Conservation (phyloP, 2,329 filamentous ascomycete species). For the Graphilbum ipis-grandicollis region DNA sequence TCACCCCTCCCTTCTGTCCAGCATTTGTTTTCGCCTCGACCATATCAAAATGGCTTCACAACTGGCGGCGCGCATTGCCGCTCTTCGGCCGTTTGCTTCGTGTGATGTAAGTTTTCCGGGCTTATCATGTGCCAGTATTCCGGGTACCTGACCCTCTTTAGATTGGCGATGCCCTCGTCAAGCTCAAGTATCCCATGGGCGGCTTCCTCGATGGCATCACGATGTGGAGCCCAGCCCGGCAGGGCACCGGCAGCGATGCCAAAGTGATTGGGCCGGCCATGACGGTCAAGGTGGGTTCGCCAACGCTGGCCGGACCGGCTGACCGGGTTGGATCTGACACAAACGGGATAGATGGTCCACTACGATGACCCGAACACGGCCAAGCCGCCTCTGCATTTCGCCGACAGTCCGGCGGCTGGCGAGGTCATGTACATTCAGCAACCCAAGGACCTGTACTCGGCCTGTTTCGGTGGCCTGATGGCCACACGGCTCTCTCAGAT, state of each 20-base stretch:
- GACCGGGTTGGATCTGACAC: too few species aligned
- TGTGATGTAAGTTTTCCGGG: too few species aligned
- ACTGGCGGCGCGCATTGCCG: too few species aligned
- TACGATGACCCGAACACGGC: not conserved
- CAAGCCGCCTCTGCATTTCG: not conserved
- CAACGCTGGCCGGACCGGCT: too few species aligned
- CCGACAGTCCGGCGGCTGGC: not conserved
- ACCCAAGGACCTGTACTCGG: slow-evolving; percentile 7
- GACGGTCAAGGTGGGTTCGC: slow-evolving; percentile 20
- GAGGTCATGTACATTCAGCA: not conserved
- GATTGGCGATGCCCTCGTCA: slow-evolving; percentile 26
- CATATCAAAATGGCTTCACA: too few species aligned
- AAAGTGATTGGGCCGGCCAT: slow-evolving; percentile 38
- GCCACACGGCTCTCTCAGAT: slow-evolving; percentile 25
- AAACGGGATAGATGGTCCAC: not conserved
- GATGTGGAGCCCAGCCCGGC: slow-evolving; percentile 34
- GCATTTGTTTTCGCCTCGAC: too few species aligned
- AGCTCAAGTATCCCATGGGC: slow-evolving; percentile 28
- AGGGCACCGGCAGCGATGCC: slow-evolving; percentile 21
- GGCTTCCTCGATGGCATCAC: slow-evolving; percentile 35
- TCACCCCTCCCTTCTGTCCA: too few species aligned
- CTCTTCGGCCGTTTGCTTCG: too few species aligned
- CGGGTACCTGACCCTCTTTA: too few species aligned
- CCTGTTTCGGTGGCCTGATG: slow-evolving; percentile 37
- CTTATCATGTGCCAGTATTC: too few species aligned